Evolutionary conservation across 106 monocot species (phyloP), one percentile per base, ranked within the genome.

Genomic region (Acanthochlamys bracteata): DNA sequence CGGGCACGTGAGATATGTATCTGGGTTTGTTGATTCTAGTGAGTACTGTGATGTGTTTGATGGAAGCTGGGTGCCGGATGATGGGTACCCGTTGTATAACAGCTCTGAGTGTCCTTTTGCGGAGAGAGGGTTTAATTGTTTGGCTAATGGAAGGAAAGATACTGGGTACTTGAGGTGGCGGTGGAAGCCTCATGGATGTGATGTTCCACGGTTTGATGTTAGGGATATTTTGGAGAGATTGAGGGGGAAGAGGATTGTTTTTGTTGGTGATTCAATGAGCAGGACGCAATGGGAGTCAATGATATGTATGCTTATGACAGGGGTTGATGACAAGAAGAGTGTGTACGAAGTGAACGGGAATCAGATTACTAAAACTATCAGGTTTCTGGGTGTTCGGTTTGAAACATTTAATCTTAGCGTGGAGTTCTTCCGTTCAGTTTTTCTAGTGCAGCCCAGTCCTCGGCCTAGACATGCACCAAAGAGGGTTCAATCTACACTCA

Each of bases 221-320:
- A 39, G 16, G 0, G 61, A 69, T 51, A 49, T 81, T 7, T 58
- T 88, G 63, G 76, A 85, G 57, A 79, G 72, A 42, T 76, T 98
- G 16, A 73, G 88, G 45, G 85, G 85, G 13, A 98, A 92, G 58
- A 53, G 91, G 42, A 75, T 98, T 10, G 88, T 92, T 11, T 98
- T 98, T 61, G 88, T 98, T 17, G 91, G 91, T 0, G 96, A 98
- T 64, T 98, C 96, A 15, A 98, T 98, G 96, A 92, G 96, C 45
- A 74, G 96, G 26, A 98, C 96, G 12, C 96, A 98, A 65, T 98
- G 96, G 96, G 91, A 98, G 66, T 98, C 96, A 13, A 60, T 96
- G 41, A 91, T 96, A 20, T 91, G 96, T 60, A 78, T 96, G 83
- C 85, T 96, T 6, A 91, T 96, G 96, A 78, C 85, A 6, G 96